Evolutionary conservation across 345 rosid species (phyloP).

Genomic region (Brassica nigra): DNA sequence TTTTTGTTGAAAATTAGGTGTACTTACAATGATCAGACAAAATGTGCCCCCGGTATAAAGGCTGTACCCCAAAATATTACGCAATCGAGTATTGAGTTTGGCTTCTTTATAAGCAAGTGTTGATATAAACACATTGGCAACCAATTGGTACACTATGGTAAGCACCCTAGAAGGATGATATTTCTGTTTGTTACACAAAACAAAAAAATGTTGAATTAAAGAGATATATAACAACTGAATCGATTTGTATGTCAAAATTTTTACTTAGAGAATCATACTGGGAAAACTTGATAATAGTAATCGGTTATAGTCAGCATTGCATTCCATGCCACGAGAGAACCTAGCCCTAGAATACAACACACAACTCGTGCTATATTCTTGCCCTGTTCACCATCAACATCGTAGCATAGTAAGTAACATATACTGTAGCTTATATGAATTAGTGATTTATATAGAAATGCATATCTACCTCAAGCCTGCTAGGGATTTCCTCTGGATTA

Average conservation of each 20-base stretch:
- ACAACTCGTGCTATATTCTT: conserved; percentile 59
- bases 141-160: conserved; percentile 78
- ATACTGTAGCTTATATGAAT: neutral
- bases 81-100: conserved; percentile 61
- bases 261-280: conserved; percentile 45
- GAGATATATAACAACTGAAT: neutral
- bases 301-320: conserved; percentile 81
- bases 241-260: neutral
- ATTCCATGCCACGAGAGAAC: conserved; percentile 86
- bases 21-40: conserved; percentile 67
- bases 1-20: neutral
- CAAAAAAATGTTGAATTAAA: neutral
- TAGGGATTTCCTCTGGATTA: conserved; percentile 26
- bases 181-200: conserved; percentile 40
- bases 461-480: conserved; percentile 25
- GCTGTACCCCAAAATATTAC: conserved; percentile 68
- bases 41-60: conserved; percentile 62
- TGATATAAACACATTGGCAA: conserved; percentile 63
- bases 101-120: conserved; percentile 67
- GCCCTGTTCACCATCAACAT: conserved; percentile 49
- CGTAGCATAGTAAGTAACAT: neutral
- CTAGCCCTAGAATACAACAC: conserved; percentile 82
- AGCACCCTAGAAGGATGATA: conserved; percentile 81
- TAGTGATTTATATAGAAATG: neutral
- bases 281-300: conserved; percentile 62